Evolutionary conservation across 495 filamentous ascomycete species (phyloP).

Genomic region (Aspergillus coremiiformis): DNA sequence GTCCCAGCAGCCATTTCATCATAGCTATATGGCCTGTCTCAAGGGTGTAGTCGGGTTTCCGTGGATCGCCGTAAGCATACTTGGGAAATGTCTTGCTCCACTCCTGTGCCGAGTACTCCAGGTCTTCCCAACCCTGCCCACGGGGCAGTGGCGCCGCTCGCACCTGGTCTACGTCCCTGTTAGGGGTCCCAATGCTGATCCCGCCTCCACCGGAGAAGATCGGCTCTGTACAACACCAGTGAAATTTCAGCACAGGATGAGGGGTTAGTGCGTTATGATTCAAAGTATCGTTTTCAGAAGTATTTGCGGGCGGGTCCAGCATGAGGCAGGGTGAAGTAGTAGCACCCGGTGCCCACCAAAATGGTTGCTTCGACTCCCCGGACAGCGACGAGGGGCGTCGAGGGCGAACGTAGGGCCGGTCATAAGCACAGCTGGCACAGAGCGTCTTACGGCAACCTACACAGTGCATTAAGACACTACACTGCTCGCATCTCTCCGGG

Average conservation of each 20-base stretch:
- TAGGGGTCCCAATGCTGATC: slow-evolving; percentile 48
- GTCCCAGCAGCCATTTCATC: slow-evolving; percentile 44
- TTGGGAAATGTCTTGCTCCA: slow-evolving; percentile 40
- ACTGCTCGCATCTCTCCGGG: slow-evolving; percentile 53
- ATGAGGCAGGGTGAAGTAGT: slow-evolving; percentile 49
- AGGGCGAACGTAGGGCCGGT: slow-evolving; percentile 42
- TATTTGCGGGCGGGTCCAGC: slow-evolving; percentile 38
- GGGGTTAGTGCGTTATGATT: slow-evolving; percentile 22
- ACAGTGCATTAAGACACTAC: slow-evolving; percentile 57
- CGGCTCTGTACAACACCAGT: slow-evolving; percentile 58
- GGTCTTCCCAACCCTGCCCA: slow-evolving; percentile 48
- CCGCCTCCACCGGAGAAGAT: slow-evolving; percentile 57
- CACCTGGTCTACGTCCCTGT: slow-evolving; percentile 47
- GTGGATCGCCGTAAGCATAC: slow-evolving; percentile 38
- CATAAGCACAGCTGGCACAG: slow-evolving; percentile 54
- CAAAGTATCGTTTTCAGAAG: slow-evolving; percentile 21
- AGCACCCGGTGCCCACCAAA: slow-evolving; percentile 55
- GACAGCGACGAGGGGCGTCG: slow-evolving; percentile 12
- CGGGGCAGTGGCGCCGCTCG: slow-evolving; percentile 51
- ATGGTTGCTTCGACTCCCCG: slow-evolving; percentile 18
- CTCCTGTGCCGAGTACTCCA: slow-evolving; percentile 41
- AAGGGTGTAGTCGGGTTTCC: slow-evolving; percentile 35
- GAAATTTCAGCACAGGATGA: slow-evolving; percentile 44
- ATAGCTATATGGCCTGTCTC: slow-evolving; percentile 44
- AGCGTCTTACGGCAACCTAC: slow-evolving; percentile 55